Evolutionary conservation across 2,329 filamentous ascomycete species (phyloP).

Genomic region (Zalaria sp.): DNA sequence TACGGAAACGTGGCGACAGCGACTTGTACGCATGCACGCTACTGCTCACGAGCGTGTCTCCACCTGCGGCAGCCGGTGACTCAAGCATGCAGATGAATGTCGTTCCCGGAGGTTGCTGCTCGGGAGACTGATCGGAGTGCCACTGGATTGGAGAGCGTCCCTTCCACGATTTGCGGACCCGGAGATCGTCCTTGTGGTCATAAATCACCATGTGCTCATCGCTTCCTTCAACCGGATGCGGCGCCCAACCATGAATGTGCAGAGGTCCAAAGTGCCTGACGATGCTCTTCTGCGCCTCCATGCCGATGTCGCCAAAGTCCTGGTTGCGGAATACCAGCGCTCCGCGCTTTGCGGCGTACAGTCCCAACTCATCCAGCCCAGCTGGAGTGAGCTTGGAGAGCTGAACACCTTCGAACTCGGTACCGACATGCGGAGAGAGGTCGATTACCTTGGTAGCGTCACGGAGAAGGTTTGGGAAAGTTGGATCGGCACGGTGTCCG

Average conservation of each 20-base stretch:
- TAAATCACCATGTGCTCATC: slow-evolving; percentile 8
- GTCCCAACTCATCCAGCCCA: slow-evolving; percentile 40
- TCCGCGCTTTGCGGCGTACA: slow-evolving; percentile 38
- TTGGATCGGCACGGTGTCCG: slow-evolving; percentile 12
- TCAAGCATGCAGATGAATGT: slow-evolving; percentile 38
- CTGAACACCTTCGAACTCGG: slow-evolving; percentile 37
- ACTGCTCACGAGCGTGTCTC: slow-evolving; percentile 35
- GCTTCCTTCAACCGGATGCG: slow-evolving; percentile 5
- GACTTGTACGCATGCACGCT: slow-evolving; percentile 39
- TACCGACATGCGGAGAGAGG: slow-evolving; percentile 30
- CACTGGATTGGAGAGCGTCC: slow-evolving; percentile 12
- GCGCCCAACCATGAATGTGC: slow-evolving; percentile 5
- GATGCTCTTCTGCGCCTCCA: slow-evolving; percentile 6
- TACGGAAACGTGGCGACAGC: slow-evolving; percentile 39
- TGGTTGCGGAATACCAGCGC: slow-evolving; percentile 46
- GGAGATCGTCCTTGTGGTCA: slow-evolving; percentile 6
- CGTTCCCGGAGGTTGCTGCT: slow-evolving; percentile 43
- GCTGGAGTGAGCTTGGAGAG: slow-evolving; percentile 34
- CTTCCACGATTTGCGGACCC: slow-evolving; percentile 6
- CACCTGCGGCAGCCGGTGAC: slow-evolving; percentile 37
- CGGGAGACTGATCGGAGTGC: slow-evolving; percentile 26
- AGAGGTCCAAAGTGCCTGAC: slow-evolving; percentile 6
- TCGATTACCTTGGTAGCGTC: slow-evolving; percentile 11
- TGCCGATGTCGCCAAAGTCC: slow-evolving; percentile 33
- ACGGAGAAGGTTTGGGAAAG: slow-evolving; percentile 11